Evolutionary conservation across 257 asterid genomes (phyloP).

Genomic region (Solanum megistacrolobum): DNA sequence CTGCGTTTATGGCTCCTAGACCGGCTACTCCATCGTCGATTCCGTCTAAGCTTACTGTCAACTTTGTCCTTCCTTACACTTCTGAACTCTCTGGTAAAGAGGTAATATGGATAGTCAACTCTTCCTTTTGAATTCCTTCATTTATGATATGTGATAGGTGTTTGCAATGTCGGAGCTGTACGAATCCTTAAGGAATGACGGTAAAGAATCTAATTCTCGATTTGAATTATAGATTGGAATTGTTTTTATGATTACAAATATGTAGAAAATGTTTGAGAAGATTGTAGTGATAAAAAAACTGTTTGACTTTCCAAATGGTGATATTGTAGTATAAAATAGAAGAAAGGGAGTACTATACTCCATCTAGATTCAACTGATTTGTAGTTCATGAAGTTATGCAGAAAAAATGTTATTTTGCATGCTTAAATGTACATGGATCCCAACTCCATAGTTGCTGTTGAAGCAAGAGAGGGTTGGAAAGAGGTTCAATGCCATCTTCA

Average conservation of each 20-base stretch:
- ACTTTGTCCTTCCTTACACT: slow-evolving; percentile 75
- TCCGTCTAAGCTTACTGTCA: slow-evolving; percentile 78
- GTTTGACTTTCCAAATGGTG: background rate
- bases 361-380: background rate
- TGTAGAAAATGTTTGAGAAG: background rate
- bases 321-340: background rate
- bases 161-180: background rate
- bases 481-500: background rate
- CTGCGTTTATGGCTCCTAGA: slow-evolving; percentile 55
- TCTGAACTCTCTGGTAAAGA: slow-evolving; percentile 49
- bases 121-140: background rate
- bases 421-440: background rate
- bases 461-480: background rate
- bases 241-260: background rate
- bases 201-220: background rate
- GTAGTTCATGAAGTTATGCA: background rate
- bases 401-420: background rate
- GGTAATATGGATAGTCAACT: slow-evolving; percentile 18
- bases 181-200: background rate
- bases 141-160: background rate
- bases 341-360: background rate
- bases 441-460: background rate
- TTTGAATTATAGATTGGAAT: background rate
- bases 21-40: slow-evolving; percentile 63
- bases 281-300: background rate